These are phyloP conservation scores for Colletotrichum sp. DNA, from an alignment of 2,329 filamentous ascomycete species.

Conservation along the genomic window DNA sequence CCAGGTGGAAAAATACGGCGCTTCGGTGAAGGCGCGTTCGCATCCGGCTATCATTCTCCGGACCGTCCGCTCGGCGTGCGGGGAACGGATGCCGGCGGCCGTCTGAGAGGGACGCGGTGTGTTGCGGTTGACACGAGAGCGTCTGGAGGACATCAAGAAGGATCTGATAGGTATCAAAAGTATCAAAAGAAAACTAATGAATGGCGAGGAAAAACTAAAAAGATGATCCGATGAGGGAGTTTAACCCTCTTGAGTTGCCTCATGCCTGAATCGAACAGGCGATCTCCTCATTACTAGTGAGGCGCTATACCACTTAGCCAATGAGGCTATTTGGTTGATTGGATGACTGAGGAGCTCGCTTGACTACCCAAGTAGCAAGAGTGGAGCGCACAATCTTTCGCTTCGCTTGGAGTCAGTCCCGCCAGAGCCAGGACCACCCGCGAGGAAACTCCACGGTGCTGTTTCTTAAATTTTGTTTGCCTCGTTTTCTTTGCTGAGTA, in stretches of 20 bases:
- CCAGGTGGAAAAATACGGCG: neutral
- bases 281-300: slow-evolving; percentile 21
- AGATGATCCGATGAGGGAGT: rapidly evolving
- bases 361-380: neutral
- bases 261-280: slow-evolving; percentile 13
- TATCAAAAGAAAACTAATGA: neutral
- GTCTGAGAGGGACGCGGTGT: neutral
- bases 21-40: neutral
- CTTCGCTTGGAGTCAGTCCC: neutral
- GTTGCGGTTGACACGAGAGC: neutral
- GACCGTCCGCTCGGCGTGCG: neutral
- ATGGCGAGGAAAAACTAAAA: neutral
- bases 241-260: neutral
- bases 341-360: rapidly evolving
- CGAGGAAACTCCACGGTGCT: neutral
- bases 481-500: neutral
- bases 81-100: neutral
- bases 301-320: slow-evolving; percentile 19
- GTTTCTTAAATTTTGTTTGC: rapidly evolving
- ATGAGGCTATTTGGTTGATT: neutral
- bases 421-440: neutral
- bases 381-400: neutral
- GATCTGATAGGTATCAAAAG: neutral
- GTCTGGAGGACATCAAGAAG: rapidly evolving
- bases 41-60: neutral